Evolutionary conservation across 768 basidiomycete genomes (phyloP).

Genomic region (Tremella mesenterica): DNA sequence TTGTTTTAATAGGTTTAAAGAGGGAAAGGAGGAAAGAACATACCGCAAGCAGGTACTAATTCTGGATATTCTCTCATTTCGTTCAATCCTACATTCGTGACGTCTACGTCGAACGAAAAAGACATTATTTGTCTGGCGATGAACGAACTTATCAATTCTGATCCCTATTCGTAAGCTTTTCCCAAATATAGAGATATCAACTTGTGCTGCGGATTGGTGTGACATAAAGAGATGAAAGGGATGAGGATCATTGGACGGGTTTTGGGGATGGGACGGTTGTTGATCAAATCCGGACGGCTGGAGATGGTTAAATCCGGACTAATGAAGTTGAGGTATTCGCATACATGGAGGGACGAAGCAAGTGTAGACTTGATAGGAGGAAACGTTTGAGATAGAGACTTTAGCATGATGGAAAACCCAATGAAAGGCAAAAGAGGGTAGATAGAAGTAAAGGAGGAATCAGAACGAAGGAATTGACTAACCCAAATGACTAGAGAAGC

Average conservation of each 20-base stretch:
- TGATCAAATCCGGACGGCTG: not conserved
- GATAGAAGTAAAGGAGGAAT: no score
- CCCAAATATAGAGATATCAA: not conserved
- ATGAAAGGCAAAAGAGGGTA: no score
- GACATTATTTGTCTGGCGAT: constrained; percentile 43
- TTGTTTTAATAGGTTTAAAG: no score
- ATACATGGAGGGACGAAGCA: no score
- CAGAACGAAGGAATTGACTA: constrained; percentile 1
- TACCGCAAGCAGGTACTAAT: constrained; percentile 37
- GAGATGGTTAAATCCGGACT: not conserved
- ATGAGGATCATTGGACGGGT: not conserved
- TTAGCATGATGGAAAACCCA: no score
- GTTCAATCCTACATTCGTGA: constrained; percentile 45
- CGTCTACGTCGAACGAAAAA: constrained; percentile 42
- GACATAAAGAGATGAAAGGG: no score
- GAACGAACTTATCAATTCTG: constrained; percentile 45
- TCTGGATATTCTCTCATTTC: constrained; percentile 47
- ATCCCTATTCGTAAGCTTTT: constrained; percentile 26
- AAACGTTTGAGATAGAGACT: no score
- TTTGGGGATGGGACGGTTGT: no score
- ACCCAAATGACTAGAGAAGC: constrained; percentile 47
- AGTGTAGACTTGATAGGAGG: no score
- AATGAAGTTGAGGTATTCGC: not conserved
- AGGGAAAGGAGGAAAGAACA: constrained; percentile 1
- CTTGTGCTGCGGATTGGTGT: not conserved